Base-by-base conservation (phyloP, 2,329 filamentous ascomycete species). In the Monilinia vaccinii-corymbosi region DNA sequence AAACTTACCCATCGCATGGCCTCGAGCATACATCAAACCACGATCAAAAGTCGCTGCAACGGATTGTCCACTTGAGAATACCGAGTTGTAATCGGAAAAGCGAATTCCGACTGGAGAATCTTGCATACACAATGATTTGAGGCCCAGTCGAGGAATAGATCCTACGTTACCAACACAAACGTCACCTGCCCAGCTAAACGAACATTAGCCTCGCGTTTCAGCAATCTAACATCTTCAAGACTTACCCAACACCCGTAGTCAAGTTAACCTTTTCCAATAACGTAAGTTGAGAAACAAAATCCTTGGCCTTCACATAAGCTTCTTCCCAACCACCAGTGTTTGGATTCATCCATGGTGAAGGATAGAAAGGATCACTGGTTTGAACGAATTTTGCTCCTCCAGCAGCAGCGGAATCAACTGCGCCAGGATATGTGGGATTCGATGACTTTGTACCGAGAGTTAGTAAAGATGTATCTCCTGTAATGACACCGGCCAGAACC, bases 201-300 rank as follows among this genome's bases (percentile, higher is more conserved):
- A 31, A n/a, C 11, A 25, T 52, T 18, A 51, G 36, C 28, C 11
- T 11, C 9, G 9, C 1, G 13, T n/a, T 7, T 59, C 36, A 50
- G 4, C 31, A 42, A 34, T 36, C 25, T 51, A 4, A n/a, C 16
- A 6, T 4, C 7, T 16, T 14, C 2, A 8, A 49, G 42, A 42
- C 44, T 50, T 36, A 69, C 38, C 67, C 68, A 32, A 86, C 85
- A 73, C 93, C 93, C 0, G 92, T 97, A 3, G 93, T 97, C 65
- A 99, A 73, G 73, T 97, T 97, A 74, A 97, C 91, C 75, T 93
- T 93, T 72, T 93, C 89, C 4, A 87, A 85, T 58, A 93, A 73
- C 0, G 88, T 92, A 84, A 93, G 88, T 55, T 83, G 81, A 56
- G 83, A 81, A 14, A 93, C 88, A 32, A 92, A 74, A 3, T 77